phyloP scores from a whole-genome alignment of 2,329 filamentous ascomycete genomes.

The Teratosphaeriaceae sp. region DNA sequence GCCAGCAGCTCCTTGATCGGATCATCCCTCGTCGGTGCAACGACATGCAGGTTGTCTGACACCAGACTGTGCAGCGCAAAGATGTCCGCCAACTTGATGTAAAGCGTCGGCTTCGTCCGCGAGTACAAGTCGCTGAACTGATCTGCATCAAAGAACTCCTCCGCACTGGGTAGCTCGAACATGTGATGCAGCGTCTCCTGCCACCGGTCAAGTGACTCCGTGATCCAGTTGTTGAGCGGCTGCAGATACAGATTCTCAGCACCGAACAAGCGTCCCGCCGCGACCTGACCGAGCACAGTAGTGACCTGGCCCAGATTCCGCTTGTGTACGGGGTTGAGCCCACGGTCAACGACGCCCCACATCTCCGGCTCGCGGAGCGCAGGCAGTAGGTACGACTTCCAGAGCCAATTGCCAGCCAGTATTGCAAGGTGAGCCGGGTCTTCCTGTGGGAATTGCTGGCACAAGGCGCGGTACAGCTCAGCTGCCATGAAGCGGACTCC shows the following conservation, averaged over 20 bases:
- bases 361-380: conserved; percentile 86
- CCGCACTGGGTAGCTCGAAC: conserved; percentile 74
- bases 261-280: conserved; percentile 82
- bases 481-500: conserved; percentile 82
- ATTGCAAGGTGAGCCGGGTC: conserved; percentile 71
- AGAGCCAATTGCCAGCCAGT: conserved; percentile 83
- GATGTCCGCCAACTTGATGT: conserved; percentile 97
- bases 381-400: conserved; percentile 89
- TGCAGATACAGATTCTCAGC: conserved; percentile 94
- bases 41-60: conserved; percentile 65
- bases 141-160: conserved; percentile 93
- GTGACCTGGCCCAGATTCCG: conserved; percentile 84
- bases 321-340: conserved; percentile 84
- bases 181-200: conserved; percentile 67
- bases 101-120: conserved; percentile 93
- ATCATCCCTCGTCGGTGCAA: conserved; percentile 79
- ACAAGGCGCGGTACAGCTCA: conserved; percentile 75
- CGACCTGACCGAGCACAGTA: conserved; percentile 85
- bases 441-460: conserved; percentile 72
- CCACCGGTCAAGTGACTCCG: conserved; percentile 74
- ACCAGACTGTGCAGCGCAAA: conserved; percentile 92
- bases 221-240: conserved; percentile 85
- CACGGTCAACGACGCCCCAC: conserved; percentile 85
- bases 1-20: conserved; percentile 84
- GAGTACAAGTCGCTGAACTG: conserved; percentile 98